Evolutionary conservation across 306 rosid genomes (phyloP).

Genomic region (Hippophae tibetana): DNA sequence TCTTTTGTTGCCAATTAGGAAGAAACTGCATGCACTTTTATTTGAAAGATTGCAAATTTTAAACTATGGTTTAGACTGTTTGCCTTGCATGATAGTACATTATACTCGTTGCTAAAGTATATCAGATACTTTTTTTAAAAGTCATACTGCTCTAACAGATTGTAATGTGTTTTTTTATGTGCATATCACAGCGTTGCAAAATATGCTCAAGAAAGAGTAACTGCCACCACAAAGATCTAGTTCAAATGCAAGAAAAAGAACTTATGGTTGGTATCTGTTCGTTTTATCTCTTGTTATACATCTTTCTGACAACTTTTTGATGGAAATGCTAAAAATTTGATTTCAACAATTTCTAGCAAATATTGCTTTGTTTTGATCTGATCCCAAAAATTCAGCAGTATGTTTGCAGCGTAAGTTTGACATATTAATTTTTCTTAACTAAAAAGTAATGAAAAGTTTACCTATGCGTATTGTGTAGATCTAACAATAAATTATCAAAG

Average conservation of each 20-base stretch:
- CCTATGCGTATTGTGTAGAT: too few species aligned
- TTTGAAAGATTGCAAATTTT: too few species aligned
- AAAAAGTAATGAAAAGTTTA: not conserved
- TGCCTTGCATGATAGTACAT: not conserved
- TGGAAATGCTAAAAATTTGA: too few species aligned
- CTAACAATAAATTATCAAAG: too few species aligned
- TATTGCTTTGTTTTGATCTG: too few species aligned
- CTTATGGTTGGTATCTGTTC: constrained; percentile 39
- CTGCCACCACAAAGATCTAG: constrained; percentile 42
- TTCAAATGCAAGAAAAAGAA: constrained; percentile 67
- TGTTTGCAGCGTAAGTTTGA: not conserved
- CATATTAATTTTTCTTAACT: not conserved
- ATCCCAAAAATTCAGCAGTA: not conserved
- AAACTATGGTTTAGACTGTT: too few species aligned
- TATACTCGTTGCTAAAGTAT: not conserved
- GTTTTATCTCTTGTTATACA: not conserved
- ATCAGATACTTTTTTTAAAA: not conserved
- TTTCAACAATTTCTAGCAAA: too few species aligned
- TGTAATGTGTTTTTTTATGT: constrained; percentile 21
- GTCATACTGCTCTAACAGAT: not conserved
- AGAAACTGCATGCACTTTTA: too few species aligned
- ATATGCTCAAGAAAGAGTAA: constrained; percentile 46
- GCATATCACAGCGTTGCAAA: constrained; percentile 37
- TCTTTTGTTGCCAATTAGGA: too few species aligned
- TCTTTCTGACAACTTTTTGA: too few species aligned